Base-by-base conservation (phyloP, 768 basidiomycete genomes). In the Psilocybe subaeruginosa region DNA sequence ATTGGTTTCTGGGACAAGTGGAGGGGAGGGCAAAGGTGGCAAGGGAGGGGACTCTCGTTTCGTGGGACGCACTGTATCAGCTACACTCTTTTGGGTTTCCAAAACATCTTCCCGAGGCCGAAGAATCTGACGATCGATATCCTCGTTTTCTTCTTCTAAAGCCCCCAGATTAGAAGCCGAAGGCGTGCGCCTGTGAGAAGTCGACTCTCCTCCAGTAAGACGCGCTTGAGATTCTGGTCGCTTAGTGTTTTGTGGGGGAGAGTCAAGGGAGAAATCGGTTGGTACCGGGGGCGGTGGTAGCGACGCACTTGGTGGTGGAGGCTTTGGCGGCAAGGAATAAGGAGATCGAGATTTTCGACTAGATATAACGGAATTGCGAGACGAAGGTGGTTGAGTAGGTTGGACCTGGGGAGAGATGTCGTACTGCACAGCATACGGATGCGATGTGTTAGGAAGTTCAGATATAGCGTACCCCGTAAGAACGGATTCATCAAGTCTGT, bases 11-110 rank as follows among this genome's bases (percentile, higher is more conserved):
- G 71, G 60, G 8, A 70, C 66, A 50, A 72, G 66, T 30, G 70
- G 66, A 11, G 77, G 83, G 4, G 84, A 80, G 43, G 88, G 89
- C 51, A 90, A 71, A 47, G 88, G 88, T 16, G 89, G 90, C 11
- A 91, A 76, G 17, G 88, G 91, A 59, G 84, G 90, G 8, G 85
- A 85, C 45, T 87, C 85, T 66, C 76, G 77, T 64, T 78, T 82
- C 33, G 68, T 57, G 37, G 73, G 75, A 37, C 77, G 82, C 31
- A 79, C 77, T 7, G 79, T 79, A 48, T 82, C 81, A 41, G 78
- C 71, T 56, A 73, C 71, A 57, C 70, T 67, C 29, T 73, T 70
- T 43, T 72, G 69, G 48, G 74, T 68, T 23, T 74, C 72, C 19
- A 52, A 72, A 16, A n/a, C 17, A 8, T 61, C 63, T 48, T 66